phyloP scores from a whole-genome alignment of 2,329 filamentous ascomycete species.

The Capronia epimyces region DNA sequence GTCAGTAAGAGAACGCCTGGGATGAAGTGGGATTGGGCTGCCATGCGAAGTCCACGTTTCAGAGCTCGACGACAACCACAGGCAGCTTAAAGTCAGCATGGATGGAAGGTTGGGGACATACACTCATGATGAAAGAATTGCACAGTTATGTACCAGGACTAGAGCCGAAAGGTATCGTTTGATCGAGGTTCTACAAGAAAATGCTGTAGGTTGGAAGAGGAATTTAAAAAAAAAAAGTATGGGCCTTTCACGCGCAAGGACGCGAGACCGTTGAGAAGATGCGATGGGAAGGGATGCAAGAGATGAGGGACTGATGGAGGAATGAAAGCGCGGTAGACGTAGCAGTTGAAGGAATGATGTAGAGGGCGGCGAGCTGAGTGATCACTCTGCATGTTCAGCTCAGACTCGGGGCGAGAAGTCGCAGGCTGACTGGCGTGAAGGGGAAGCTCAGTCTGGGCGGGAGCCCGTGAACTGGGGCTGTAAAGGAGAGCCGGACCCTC shows the following conservation, averaged over 20 bases:
- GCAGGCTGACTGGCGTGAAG: not conserved
- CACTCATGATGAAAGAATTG: constrained; percentile 22
- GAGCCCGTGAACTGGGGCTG: not conserved
- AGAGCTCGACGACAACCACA: not conserved
- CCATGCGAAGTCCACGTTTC: constrained; percentile 1
- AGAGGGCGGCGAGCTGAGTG: constrained; percentile 18
- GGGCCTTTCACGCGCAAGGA: not conserved
- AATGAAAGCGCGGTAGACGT: not conserved
- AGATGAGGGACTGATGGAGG: constrained; percentile 2
- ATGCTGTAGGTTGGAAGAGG: not conserved
- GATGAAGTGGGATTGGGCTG: not conserved
- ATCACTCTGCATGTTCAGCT: constrained; percentile 13
- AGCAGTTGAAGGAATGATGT: constrained; percentile 14
- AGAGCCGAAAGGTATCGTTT: not conserved
- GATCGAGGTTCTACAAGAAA: not conserved
- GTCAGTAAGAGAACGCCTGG: constrained; percentile 8
- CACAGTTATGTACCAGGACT: not conserved
- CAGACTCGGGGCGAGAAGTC: constrained; percentile 8
- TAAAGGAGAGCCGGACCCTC: not conserved
- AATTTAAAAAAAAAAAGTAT: not conserved
- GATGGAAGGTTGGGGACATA: constrained; percentile 9
- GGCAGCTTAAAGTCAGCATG: not conserved
- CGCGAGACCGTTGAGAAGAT: constrained; percentile 8
- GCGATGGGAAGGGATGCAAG: constrained; percentile 15
- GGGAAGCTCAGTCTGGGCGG: constrained; percentile 1